Evolutionary conservation across 306 rosid genomes (phyloP).

Genomic region (Cicer cuneatum): DNA sequence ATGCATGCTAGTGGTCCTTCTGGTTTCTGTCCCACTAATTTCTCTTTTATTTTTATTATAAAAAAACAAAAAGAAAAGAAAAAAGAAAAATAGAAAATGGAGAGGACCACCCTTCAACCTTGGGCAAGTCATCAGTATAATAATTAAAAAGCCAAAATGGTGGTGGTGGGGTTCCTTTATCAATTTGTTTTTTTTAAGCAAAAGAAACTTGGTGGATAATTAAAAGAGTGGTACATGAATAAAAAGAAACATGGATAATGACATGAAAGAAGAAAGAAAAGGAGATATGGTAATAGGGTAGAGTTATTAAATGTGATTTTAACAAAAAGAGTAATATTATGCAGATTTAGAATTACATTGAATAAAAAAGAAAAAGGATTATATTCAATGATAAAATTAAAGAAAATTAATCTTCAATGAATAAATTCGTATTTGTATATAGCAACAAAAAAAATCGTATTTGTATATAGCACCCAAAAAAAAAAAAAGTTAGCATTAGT

Average conservation of each 20-base stretch:
- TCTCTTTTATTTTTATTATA: not conserved
- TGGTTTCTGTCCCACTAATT: slow-evolving; percentile 43
- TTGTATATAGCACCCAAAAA: no score
- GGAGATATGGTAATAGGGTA: not conserved
- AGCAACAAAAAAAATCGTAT: no score
- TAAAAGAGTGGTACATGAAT: slow-evolving; percentile 45
- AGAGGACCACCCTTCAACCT: slow-evolving; percentile 61
- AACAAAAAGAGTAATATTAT: not conserved
- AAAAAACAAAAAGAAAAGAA: not conserved
- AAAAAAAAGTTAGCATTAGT: no score
- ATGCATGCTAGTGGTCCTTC: slow-evolving; percentile 55
- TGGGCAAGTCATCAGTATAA: slow-evolving; percentile 50
- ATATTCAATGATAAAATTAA: not conserved
- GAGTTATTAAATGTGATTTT: slow-evolving; percentile 21
- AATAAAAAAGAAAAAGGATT: not conserved
- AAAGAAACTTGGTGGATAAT: slow-evolving; percentile 43
- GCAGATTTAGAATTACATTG: not conserved
- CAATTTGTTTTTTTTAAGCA: slow-evolving; percentile 44
- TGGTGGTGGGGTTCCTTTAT: slow-evolving; percentile 51
- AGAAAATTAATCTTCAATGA: not conserved
- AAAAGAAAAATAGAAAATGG: slow-evolving; percentile 43
- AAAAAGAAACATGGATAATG: slow-evolving; percentile 47
- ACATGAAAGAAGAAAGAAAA: slow-evolving; percentile 31
- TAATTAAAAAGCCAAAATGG: slow-evolving; percentile 39
- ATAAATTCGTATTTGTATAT: not conserved